Base-by-base conservation (phyloP, 495 filamentous ascomycete species). In the Annulohypoxylon stygium region DNA sequence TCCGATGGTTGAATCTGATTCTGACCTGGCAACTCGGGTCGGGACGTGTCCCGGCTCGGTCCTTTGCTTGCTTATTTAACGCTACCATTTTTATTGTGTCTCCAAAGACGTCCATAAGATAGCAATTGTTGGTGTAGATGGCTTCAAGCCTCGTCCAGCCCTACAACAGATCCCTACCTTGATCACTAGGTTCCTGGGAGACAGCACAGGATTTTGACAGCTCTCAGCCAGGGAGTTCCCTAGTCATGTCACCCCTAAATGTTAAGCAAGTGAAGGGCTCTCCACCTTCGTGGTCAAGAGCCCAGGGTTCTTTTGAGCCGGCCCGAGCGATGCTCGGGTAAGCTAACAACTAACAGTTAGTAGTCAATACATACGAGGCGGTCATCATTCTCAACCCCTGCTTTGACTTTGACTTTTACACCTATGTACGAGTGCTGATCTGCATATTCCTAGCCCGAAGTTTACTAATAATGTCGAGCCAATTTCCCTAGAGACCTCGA, bases 231-330 rank as follows among this genome's bases (percentile, higher is more conserved):
- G 45, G 65, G 61, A 50, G 23, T 30, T 50, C 55, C 60, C 60
- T 65, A 73, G 41, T 34, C 45, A 51, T 61, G 25, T 54, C 41
- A 37, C 41, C 70, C 60, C 58, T 67, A 60, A 39, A 63, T 63
- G 43, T 26, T 47, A 41, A 34, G 26, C 53, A 34, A 30, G 25
- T 48, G 10, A 53, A 53, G 25, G 25, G n/a, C 61, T 59, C 61
- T 65, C 68, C 68, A 60, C 66, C 53, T 43, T 36, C 36, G 43
- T 33, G 37, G 33, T 11, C 6, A 57, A 11, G 51, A 64, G 59
- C 30, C 50, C 26, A 57, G 25, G 53, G 65, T 59, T n/a, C 67
- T 41, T 48, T 63, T 53, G 37, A 18, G 63, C 33, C 65, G 23
- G 47, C 18, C 60, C 43, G 45, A 65, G 41, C 60, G 50, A 45